A percentile compares a stretch with the other conserved stretches of the same genome.
phyloP scores from a whole-genome alignment of 345 rosid species.

The Capsella bursapastoris region DNA sequence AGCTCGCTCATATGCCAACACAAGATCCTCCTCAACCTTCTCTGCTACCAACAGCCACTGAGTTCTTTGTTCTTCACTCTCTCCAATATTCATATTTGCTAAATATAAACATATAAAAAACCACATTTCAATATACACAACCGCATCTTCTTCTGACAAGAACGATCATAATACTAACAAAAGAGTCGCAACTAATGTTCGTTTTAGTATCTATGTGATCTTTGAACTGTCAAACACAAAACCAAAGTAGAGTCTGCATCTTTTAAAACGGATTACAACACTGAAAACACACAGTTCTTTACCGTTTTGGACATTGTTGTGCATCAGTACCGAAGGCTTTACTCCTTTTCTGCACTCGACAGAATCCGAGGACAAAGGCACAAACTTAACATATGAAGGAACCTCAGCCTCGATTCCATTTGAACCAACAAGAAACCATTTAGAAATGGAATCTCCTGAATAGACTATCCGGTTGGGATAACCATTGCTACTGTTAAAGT shows the following conservation, averaged over 20 bases:
- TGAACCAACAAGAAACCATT: conserved; percentile 61
- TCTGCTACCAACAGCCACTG: conserved; percentile 56
- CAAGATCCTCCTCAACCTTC: conserved; percentile 53
- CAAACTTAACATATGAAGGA: conserved; percentile 48
- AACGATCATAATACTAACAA: background rate
- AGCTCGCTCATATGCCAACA: conserved; percentile 47
- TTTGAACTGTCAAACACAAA: background rate
- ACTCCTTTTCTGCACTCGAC: conserved; percentile 39
- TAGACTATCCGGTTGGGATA: conserved; percentile 43
- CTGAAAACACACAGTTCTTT: background rate
- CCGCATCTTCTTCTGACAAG: background rate
- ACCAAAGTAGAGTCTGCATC: background rate
- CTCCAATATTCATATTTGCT: conserved; percentile 35
- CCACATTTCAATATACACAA: background rate
- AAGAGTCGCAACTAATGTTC: background rate
- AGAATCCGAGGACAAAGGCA: conserved; percentile 46
- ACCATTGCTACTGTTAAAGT: conserved; percentile 24
- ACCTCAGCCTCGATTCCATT: conserved; percentile 42
- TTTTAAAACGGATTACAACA: background rate
- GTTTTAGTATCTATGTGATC: background rate
- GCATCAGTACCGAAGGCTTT: conserved; percentile 49
- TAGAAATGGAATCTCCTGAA: conserved; percentile 43
- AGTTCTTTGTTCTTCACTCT: conserved; percentile 33
- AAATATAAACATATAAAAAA: background rate
- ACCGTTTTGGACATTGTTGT: conserved; percentile 28